These are phyloP conservation scores for Trypanosoma cruzi DNA, from an alignment of 208 protist species.

Conservation along the genomic window DNA sequence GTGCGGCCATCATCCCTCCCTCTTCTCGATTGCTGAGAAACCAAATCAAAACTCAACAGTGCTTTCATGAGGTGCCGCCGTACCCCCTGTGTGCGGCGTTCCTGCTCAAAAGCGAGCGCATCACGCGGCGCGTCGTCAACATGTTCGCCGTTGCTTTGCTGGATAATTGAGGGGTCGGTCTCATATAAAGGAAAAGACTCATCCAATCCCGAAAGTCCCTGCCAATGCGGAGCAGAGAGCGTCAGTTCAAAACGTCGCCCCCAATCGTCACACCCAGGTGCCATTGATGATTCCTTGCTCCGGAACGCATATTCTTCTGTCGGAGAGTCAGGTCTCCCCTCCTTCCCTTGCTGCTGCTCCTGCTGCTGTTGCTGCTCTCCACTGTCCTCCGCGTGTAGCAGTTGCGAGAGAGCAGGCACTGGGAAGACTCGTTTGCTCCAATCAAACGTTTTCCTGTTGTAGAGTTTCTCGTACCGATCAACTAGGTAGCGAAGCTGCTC, in stretches of 20 bases:
- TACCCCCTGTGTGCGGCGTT: slow-evolving; percentile 1
- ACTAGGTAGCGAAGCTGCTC: slow-evolving; percentile 16
- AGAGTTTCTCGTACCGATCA: slow-evolving; percentile 20
- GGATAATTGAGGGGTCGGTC: not conserved
- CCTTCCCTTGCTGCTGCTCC: not conserved
- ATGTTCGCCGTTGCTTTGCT: not conserved
- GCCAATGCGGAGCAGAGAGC: not conserved
- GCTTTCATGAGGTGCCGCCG: not conserved
- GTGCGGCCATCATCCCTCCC: not conserved
- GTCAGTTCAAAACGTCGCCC: not conserved
- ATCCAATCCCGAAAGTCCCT: not conserved
- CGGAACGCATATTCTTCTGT: not conserved
- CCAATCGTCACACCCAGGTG: not conserved
- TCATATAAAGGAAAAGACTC: not conserved
- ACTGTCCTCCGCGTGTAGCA: not conserved
- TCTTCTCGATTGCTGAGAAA: not conserved
- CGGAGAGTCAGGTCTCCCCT: not conserved
- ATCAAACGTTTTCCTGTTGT: slow-evolving; percentile 3
- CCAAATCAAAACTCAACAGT: slow-evolving; percentile 6
- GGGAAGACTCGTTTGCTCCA: not conserved
- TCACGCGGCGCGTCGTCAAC: not conserved
- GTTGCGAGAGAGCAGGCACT: slow-evolving; percentile 1
- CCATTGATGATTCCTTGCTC: not conserved
- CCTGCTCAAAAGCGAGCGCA: not conserved
- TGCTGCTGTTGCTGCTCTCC: not conserved